phyloP scores from a whole-genome alignment of 352 stramenopile genomes.

The Thalassiosira livingstoniorum region DNA sequence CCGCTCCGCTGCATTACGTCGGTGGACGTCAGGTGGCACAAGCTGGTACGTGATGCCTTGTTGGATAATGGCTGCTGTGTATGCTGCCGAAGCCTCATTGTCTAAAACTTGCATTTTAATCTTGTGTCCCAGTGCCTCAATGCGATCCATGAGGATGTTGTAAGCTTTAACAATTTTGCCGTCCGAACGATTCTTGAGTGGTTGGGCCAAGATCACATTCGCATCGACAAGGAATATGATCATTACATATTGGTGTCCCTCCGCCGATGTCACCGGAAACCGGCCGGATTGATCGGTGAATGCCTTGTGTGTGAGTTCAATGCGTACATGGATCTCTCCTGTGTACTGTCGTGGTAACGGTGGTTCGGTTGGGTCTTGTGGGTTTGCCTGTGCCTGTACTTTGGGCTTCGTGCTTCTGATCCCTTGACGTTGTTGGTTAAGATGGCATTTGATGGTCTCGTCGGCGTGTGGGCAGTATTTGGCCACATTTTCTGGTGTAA shows the following conservation, averaged over 20 bases:
- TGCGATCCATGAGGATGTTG: background rate
- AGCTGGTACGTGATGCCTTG: background rate
- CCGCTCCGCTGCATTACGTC: conserved; percentile 31
- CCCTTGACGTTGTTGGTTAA: conserved; percentile 14
- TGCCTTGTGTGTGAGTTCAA: background rate
- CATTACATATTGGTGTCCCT: conserved; percentile 47
- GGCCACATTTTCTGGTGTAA: conserved; percentile 6
- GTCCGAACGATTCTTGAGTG: conserved; percentile 28
- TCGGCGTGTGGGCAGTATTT: conserved; percentile 15
- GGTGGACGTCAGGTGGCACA: background rate
- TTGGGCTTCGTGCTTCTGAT: conserved; percentile 14
- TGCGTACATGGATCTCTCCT: background rate
- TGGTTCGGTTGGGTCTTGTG: background rate
- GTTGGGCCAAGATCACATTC: conserved; percentile 46
- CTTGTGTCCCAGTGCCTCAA: background rate
- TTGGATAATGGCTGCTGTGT: background rate
- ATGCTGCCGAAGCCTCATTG: background rate
- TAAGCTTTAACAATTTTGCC: background rate
- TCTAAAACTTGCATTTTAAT: background rate
- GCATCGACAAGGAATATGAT: conserved; percentile 55
- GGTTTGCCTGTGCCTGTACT: background rate
- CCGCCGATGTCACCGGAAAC: conserved; percentile 28
- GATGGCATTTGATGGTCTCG: conserved; percentile 24
- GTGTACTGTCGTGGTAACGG: background rate
- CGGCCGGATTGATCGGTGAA: conserved; percentile 49